These are phyloP conservation scores for Agrocybe pediades DNA, from an alignment of 768 basidiomycete species.

Conservation along the genomic window DNA sequence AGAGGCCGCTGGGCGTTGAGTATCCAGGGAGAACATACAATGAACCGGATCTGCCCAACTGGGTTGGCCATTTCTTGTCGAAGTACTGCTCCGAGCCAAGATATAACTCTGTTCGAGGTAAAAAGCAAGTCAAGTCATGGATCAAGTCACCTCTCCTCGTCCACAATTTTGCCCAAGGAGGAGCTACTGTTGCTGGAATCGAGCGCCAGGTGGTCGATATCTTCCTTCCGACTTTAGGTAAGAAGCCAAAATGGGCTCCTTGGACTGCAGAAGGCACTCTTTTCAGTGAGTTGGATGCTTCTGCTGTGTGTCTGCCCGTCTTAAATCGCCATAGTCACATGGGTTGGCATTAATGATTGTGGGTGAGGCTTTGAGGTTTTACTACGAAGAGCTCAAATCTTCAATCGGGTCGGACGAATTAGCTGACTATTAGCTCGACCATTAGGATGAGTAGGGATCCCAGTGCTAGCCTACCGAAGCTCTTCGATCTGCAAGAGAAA, in stretches of 20 bases:
- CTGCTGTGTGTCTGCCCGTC: background rate
- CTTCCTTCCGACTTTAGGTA: constrained; percentile 41
- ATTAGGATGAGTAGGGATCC: background rate
- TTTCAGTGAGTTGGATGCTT: constrained; percentile 39
- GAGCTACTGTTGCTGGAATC: constrained; percentile 46
- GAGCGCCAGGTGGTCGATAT: constrained; percentile 35
- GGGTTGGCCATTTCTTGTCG: constrained; percentile 62
- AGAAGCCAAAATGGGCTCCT: constrained; percentile 34
- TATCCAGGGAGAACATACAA: constrained; percentile 54
- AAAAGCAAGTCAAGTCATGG: constrained; percentile 31
- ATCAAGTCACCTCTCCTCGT: constrained; percentile 42
- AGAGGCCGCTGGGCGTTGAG: constrained; percentile 47
- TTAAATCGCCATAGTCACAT: constrained; percentile 44
- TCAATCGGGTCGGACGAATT: no score
- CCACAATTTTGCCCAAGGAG: constrained; percentile 60
- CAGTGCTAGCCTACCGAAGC: constrained; percentile 20
- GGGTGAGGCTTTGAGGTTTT: constrained; percentile 34
- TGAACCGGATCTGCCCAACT: constrained; percentile 52
- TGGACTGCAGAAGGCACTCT: constrained; percentile 47
- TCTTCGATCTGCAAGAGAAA: constrained; percentile 48
- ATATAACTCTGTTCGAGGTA: constrained; percentile 19
- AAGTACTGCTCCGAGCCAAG: constrained; percentile 39
- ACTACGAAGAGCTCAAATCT: constrained; percentile 6
- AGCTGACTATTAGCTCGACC: no score
- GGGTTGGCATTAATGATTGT: constrained; percentile 72